Conservation (phyloP, 2,329 filamentous ascomycete genomes). For the Polytolypa hystricis region DNA sequence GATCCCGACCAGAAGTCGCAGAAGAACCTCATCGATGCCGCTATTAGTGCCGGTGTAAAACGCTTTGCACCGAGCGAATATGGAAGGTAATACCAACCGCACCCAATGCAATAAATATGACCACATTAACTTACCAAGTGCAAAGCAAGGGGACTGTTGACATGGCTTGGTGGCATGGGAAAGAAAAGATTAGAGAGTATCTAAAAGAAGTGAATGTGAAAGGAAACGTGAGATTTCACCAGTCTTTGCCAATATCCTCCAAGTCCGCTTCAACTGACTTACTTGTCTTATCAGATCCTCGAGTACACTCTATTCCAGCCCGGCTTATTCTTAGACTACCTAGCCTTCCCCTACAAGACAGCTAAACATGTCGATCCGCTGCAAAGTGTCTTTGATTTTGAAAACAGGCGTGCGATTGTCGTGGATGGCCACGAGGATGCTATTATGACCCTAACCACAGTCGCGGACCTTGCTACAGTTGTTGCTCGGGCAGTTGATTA, state of each 20-base stretch:
- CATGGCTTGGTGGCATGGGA: conserved; percentile 40
- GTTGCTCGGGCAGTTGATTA: conserved; percentile 30
- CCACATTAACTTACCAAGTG: not conserved
- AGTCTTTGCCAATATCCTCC: not conserved
- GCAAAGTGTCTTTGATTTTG: conserved; percentile 24
- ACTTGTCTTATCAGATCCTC: conserved; percentile 30
- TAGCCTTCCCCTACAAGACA: conserved; percentile 35
- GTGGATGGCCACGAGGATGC: conserved; percentile 21
- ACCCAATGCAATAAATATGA: not conserved
- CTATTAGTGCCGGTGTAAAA: conserved; percentile 27
- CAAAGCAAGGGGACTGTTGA: conserved; percentile 18
- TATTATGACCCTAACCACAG: conserved; percentile 22
- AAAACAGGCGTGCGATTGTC: conserved; percentile 20
- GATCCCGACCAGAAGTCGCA: conserved; percentile 15
- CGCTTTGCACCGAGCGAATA: conserved; percentile 31
- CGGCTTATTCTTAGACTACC: conserved; percentile 45
- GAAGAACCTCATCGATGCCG: conserved; percentile 30
- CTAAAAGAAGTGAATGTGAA: conserved; percentile 40
- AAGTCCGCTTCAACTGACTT: not conserved
- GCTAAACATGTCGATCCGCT: conserved; percentile 26
- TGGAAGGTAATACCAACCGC: conserved; percentile 6
- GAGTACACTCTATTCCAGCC: conserved; percentile 48
- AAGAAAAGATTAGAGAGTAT: conserved; percentile 39
- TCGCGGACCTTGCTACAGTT: conserved; percentile 25
- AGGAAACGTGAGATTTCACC: conserved; percentile 24